phyloP scores from a whole-genome alignment of 2,329 filamentous ascomycete species.

The Phoma sp. region DNA sequence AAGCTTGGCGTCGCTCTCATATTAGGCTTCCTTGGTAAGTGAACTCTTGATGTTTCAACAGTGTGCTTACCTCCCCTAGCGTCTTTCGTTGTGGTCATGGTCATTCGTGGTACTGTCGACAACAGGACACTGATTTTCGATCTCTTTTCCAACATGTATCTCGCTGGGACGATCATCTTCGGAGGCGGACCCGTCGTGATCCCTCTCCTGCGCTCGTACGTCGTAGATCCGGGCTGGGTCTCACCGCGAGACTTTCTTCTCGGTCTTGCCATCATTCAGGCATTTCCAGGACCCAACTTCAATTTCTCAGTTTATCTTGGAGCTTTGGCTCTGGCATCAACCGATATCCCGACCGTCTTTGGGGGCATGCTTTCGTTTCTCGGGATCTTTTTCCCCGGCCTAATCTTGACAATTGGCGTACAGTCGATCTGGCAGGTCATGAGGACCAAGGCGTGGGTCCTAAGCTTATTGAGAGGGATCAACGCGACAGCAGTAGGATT shows the following conservation, averaged over 20 bases:
- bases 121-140: conserved; percentile 59
- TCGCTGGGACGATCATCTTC: conserved; percentile 70
- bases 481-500: conserved; percentile 54
- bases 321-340: conserved; percentile 44
- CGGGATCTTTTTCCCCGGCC: conserved; percentile 52
- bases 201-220: conserved; percentile 51
- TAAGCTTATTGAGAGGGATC: conserved; percentile 49
- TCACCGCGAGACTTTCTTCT: conserved; percentile 74
- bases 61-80: conserved; percentile 33
- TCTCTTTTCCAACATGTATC: conserved; percentile 76
- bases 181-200: conserved; percentile 57
- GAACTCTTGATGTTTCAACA: neutral
- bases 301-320: conserved; percentile 59
- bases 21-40: conserved; percentile 58
- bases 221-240: conserved; percentile 75
- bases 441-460: conserved; percentile 45
- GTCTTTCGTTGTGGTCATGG: conserved; percentile 65
- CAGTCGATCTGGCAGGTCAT: conserved; percentile 51
- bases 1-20: conserved; percentile 50
- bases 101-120: conserved; percentile 52
- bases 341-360: conserved; percentile 35
- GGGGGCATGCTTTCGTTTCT: conserved; percentile 51
- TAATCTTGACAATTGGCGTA: conserved; percentile 47
- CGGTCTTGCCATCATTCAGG: conserved; percentile 74
- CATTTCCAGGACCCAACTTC: conserved; percentile 71